Evolutionary conservation across 306 rosid species (phyloP).

Genomic region (Begonia loranthoides): DNA sequence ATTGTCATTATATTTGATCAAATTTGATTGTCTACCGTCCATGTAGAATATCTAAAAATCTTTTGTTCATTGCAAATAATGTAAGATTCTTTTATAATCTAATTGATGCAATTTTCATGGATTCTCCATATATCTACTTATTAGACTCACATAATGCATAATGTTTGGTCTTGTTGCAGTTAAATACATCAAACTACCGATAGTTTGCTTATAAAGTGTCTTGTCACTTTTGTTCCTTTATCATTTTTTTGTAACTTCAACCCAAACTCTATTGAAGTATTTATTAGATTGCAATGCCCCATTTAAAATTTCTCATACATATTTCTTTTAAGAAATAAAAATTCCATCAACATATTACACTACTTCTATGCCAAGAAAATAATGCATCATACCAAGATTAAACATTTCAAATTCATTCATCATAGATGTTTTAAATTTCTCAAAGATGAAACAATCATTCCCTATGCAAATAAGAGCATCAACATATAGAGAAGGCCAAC

Average conservation of each 20-base stretch:
- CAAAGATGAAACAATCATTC: too few species aligned
- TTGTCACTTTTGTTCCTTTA: background rate
- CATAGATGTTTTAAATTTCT: background rate
- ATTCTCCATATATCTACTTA: background rate
- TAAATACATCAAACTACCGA: constrained; percentile 6
- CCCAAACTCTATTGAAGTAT: background rate
- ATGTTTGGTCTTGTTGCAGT: constrained; percentile 2
- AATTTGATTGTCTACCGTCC: background rate
- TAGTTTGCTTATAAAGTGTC: background rate
- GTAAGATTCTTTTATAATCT: background rate
- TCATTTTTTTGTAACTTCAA: background rate
- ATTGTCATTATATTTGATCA: background rate
- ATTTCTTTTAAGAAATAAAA: constrained; percentile 1
- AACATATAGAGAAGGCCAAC: too few species aligned
- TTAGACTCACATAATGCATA: background rate
- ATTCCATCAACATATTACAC: background rate
- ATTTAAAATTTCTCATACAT: constrained; percentile 1
- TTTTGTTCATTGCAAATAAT: background rate
- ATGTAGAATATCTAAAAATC: background rate
- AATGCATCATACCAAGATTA: constrained; percentile 4
- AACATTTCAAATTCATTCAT: background rate
- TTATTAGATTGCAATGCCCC: background rate
- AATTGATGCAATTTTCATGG: background rate
- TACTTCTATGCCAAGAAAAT: constrained; percentile 7
- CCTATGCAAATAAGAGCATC: too few species aligned